phyloP scores from a whole-genome alignment of 345 rosid species.

The Boechera divaricarpa region DNA sequence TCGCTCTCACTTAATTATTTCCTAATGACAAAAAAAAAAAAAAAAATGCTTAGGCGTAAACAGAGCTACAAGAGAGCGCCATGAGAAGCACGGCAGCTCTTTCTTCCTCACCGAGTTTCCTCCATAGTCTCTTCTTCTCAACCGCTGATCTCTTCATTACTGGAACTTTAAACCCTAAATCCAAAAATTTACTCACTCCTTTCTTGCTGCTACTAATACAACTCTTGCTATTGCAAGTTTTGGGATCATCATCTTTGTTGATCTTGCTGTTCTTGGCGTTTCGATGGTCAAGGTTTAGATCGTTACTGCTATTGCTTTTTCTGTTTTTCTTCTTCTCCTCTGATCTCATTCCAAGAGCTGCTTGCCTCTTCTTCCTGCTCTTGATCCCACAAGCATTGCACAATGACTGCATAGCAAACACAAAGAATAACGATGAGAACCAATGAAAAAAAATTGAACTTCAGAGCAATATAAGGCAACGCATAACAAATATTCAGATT shows the following conservation, averaged over 20 bases:
- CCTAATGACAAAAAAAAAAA: conserved; percentile 13
- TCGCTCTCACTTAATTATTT: conserved; percentile 12
- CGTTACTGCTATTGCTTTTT: conserved; percentile 37
- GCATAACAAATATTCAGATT: neutral
- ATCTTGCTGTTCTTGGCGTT: conserved; percentile 12
- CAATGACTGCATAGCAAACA: conserved; percentile 59
- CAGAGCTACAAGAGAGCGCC: conserved; percentile 85
- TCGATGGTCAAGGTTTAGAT: conserved; percentile 24
- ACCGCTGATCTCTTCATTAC: conserved; percentile 49
- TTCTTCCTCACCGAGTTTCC: conserved; percentile 67
- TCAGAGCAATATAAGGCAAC: too few species aligned
- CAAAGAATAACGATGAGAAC: neutral
- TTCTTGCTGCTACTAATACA: conserved; percentile 1
- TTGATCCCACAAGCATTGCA: conserved; percentile 99
- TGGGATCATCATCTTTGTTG: conserved; percentile 20
- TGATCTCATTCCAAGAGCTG: conserved; percentile 55
- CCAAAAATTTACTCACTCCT: conserved; percentile 30
- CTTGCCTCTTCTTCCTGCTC: conserved; percentile 92
- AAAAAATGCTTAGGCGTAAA: conserved; percentile 55
- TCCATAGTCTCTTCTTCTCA: conserved; percentile 65
- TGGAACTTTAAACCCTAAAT: conserved; percentile 41
- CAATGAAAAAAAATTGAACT: too few species aligned
- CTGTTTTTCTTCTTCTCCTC: conserved; percentile 55
- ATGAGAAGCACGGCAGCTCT: conserved; percentile 90
- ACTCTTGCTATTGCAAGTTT: conserved; percentile 7